phyloP scores from a whole-genome alignment of 139 green algal species.

The Chlamydomonas sp. region DNA sequence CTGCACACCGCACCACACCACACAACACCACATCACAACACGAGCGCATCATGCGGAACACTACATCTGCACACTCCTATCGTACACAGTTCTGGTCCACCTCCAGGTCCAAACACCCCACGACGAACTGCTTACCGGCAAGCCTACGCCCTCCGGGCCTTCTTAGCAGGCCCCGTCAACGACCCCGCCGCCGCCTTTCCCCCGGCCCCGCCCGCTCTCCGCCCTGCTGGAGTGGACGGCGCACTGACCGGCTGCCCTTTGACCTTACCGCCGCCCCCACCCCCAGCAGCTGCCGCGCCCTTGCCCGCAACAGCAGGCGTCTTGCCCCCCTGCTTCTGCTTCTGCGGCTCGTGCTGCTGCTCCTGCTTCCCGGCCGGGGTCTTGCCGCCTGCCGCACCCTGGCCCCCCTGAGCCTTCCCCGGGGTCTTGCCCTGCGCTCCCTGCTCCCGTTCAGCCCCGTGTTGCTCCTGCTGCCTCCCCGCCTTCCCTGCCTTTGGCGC shows the following conservation, averaged over 20 bases:
- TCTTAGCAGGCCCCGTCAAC: conserved; percentile 30
- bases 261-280: not conserved
- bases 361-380: not conserved
- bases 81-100: no score
- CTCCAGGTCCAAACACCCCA: no score
- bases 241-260: conserved; percentile 1
- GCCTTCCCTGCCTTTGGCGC: not conserved
- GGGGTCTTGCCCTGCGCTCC: not conserved
- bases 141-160: conserved; percentile 8
- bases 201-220: not conserved
- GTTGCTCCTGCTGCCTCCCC: not conserved
- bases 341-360: not conserved
- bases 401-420: not conserved
- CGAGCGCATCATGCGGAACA: no score
- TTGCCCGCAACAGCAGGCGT: not conserved
- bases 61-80: no score
- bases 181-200: not conserved
- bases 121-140: no score
- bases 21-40: no score
- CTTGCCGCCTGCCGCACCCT: not conserved
- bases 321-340: not conserved
- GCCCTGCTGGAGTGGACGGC: not conserved
- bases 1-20: no score
- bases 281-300: not conserved
- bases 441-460: not conserved